A percentile compares a stretch with the other conserved stretches of the same genome.
phyloP scores from a whole-genome alignment of 2,329 filamentous ascomycete species.

The Dactylella cylindrospora region DNA sequence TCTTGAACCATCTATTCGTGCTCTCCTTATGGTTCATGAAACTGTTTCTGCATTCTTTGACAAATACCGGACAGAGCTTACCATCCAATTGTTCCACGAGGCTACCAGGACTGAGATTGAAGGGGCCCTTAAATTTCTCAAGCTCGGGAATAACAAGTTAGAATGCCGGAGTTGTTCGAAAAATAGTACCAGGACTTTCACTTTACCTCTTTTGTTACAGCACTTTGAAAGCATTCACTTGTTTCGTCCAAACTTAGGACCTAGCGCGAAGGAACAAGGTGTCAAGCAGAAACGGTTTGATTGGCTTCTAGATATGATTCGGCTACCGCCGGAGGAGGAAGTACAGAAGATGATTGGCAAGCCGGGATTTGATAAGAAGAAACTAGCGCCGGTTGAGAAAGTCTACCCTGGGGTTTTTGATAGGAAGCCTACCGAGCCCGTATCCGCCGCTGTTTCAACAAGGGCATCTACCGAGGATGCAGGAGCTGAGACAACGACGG shows the following conservation, averaged over 20 bases:
- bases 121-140: constrained; percentile 41
- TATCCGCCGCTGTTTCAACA: constrained; percentile 13
- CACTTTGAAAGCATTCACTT: constrained; percentile 49
- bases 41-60: constrained; percentile 53
- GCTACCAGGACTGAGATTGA: constrained; percentile 48
- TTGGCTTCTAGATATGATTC: constrained; percentile 65
- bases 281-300: constrained; percentile 52
- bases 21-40: constrained; percentile 37
- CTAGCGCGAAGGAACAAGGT: constrained; percentile 46
- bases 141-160: constrained; percentile 33
- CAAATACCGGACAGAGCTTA: constrained; percentile 54
- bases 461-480: not conserved
- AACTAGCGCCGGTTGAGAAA: constrained; percentile 58
- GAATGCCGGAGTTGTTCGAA: constrained; percentile 31
- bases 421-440: constrained; percentile 13
- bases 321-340: constrained; percentile 59
- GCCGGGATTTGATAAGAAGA: constrained; percentile 61
- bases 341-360: constrained; percentile 58
- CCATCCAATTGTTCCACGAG: constrained; percentile 52
- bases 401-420: constrained; percentile 56
- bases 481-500: not conserved
- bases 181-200: constrained; percentile 38
- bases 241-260: constrained; percentile 48
- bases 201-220: constrained; percentile 48
- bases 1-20: constrained; percentile 27